phyloP scores from a whole-genome alignment of 352 stramenopile species.

The Globisporangium splendens region DNA sequence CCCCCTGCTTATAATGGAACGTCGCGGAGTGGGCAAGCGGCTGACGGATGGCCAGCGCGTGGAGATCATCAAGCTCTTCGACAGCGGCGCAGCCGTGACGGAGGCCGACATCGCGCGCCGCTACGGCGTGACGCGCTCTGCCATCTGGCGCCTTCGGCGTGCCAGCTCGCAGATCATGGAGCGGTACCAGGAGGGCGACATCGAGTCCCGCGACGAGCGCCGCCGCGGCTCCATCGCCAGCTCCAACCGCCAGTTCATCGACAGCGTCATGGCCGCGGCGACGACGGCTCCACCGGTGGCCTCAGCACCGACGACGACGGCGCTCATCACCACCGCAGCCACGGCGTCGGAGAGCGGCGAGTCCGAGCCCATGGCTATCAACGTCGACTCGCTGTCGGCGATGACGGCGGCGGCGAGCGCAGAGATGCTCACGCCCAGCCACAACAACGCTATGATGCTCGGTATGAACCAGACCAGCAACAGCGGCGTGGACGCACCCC shows the following conservation, averaged over 20 bases:
- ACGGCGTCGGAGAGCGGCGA: slow-evolving; percentile 1
- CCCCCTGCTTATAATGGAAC: slow-evolving; percentile 19
- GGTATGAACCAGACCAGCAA: not conserved
- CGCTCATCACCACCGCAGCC: not conserved
- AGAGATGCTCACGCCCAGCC: not conserved
- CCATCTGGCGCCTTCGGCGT: slow-evolving; percentile 39
- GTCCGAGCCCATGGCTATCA: not conserved
- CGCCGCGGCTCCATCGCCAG: slow-evolving; percentile 20
- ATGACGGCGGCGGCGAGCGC: slow-evolving; percentile 6
- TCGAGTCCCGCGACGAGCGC: slow-evolving; percentile 36
- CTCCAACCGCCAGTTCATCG: not conserved
- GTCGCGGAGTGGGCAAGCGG: slow-evolving; percentile 38
- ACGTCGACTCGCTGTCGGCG: slow-evolving; percentile 1
- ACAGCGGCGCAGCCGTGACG: slow-evolving; percentile 31
- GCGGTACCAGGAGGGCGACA: slow-evolving; percentile 37
- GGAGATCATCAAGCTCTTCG: slow-evolving; percentile 51
- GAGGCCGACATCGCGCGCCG: slow-evolving; percentile 38
- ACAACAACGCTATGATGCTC: slow-evolving; percentile 2
- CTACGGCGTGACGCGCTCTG: slow-evolving; percentile 44
- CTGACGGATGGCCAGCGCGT: slow-evolving; percentile 45
- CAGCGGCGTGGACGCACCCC: too few species aligned
- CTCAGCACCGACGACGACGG: not conserved
- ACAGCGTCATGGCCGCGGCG: not conserved
- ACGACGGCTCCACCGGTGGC: not conserved
- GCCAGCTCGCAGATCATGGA: slow-evolving; percentile 35